phyloP scores from a whole-genome alignment of 345 rosid genomes.

The Salix dunnii region DNA sequence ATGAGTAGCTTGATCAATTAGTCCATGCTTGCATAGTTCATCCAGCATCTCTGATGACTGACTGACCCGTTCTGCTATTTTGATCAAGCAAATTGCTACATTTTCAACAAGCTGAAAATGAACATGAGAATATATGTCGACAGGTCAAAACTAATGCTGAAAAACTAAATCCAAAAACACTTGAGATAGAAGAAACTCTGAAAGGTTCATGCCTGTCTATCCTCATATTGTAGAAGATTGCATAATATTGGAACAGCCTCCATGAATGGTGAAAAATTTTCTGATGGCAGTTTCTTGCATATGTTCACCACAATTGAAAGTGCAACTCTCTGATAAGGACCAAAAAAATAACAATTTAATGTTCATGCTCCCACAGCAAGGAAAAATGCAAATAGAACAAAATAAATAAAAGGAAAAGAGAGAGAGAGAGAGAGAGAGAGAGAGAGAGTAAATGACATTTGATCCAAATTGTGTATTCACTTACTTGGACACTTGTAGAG shows the following conservation, averaged over 20 bases:
- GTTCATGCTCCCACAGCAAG: background rate
- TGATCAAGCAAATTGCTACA: constrained; percentile 73
- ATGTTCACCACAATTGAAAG: constrained; percentile 85
- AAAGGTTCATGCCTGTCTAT: constrained; percentile 52
- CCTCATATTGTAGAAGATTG: constrained; percentile 86
- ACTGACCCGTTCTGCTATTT: constrained; percentile 64
- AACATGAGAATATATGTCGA: constrained; percentile 11
- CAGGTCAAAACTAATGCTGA: constrained; percentile 5
- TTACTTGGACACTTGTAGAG: constrained; percentile 82
- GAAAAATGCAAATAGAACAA: background rate
- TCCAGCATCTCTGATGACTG: constrained; percentile 65
- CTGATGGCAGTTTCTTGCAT: constrained; percentile 78
- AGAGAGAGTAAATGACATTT: background rate
- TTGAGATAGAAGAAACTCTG: constrained; percentile 15
- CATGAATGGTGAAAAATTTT: constrained; percentile 48
- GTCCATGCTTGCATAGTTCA: constrained; percentile 72
- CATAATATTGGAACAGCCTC: constrained; percentile 87
- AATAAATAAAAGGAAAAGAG: background rate
- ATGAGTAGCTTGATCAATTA: constrained; percentile 60
- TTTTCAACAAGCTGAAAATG: constrained; percentile 77
- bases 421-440: too few relatives aligned
- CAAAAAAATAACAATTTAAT: constrained; percentile 2
- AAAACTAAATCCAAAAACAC: background rate
- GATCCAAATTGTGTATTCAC: background rate
- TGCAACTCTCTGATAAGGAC: constrained; percentile 71